phyloP scores from a whole-genome alignment of 805 yeast genomes.

The Lachancea kluyveri region DNA sequence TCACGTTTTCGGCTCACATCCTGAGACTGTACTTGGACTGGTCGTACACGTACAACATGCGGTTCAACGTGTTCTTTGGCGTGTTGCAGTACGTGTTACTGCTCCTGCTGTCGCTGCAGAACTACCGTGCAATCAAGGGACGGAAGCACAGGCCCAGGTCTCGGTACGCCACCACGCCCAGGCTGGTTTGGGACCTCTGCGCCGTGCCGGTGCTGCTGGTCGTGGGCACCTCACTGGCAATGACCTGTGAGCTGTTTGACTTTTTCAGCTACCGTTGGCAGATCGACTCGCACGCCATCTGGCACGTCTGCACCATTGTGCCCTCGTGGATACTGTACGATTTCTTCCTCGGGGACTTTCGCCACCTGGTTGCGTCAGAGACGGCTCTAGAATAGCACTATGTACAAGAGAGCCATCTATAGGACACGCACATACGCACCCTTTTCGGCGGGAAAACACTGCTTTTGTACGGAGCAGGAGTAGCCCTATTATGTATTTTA shows the following conservation, averaged over 20 bases:
- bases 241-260: conserved; percentile 88
- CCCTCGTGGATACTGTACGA: conserved; percentile 75
- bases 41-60: conserved; percentile 93
- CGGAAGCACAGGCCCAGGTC: conserved; percentile 6
- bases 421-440: too few relatives aligned
- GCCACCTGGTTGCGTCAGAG: conserved; percentile 5
- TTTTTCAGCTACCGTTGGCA: conserved; percentile 67
- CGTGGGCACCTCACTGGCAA: conserved; percentile 54
- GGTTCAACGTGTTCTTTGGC: conserved; percentile 77
- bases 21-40: conserved; percentile 61
- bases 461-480: too few relatives aligned
- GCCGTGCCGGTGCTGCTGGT: conserved; percentile 48
- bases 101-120: conserved; percentile 26
- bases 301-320: conserved; percentile 86
- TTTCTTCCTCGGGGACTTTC: conserved; percentile 43
- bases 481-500: too few relatives aligned
- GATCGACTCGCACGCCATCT: conserved; percentile 86
- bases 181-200: conserved; percentile 21
- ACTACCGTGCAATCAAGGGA: conserved; percentile 19
- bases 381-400: too few relatives aligned
- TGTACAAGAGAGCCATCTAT: too few relatives aligned
- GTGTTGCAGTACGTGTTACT: conserved; percentile 56
- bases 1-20: conserved; percentile 59
- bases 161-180: conserved; percentile 5
- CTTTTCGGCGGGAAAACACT: too few relatives aligned